phyloP scores from a whole-genome alignment of 306 rosid genomes.

The Hippophae gyantsensis region DNA sequence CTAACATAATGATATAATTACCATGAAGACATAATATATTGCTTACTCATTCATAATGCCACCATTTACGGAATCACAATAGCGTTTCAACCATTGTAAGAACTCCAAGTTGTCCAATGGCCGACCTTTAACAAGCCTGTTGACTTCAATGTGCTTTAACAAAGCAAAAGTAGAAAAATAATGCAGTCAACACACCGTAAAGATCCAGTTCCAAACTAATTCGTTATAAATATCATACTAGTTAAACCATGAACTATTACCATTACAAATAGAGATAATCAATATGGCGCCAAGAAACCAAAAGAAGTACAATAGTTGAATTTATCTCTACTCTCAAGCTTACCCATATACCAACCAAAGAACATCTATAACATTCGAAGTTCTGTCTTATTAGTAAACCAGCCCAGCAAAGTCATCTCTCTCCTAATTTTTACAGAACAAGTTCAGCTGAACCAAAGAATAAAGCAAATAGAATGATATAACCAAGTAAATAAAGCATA shows the following conservation, averaged over 20 bases:
- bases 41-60: constrained; percentile 79
- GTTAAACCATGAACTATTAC: constrained; percentile 3
- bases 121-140: constrained; percentile 93
- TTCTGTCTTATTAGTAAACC: neutral
- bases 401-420: neutral
- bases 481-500: too few relatives aligned
- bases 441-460: constrained; percentile 1
- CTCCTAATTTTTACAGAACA: neutral
- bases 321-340: neutral
- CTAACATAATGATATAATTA: too few relatives aligned
- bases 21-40: neutral
- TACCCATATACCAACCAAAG: constrained; percentile 5
- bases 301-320: constrained; percentile 3
- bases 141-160: constrained; percentile 81
- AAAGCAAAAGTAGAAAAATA: constrained; percentile 5
- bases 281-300: constrained; percentile 4
- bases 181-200: constrained; percentile 1
- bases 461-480: too few relatives aligned
- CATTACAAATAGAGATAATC: neutral
- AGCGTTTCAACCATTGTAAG: constrained; percentile 95
- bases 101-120: constrained; percentile 95
- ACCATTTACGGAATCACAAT: constrained; percentile 88
- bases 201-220: neutral
- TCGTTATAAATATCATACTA: neutral
- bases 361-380: neutral